Percentiles rank a stretch among this genome's conserved stretches.
Conservation (phyloP, 352 stramenopile species). For the Globisporangium cylindrosporum region DNA sequence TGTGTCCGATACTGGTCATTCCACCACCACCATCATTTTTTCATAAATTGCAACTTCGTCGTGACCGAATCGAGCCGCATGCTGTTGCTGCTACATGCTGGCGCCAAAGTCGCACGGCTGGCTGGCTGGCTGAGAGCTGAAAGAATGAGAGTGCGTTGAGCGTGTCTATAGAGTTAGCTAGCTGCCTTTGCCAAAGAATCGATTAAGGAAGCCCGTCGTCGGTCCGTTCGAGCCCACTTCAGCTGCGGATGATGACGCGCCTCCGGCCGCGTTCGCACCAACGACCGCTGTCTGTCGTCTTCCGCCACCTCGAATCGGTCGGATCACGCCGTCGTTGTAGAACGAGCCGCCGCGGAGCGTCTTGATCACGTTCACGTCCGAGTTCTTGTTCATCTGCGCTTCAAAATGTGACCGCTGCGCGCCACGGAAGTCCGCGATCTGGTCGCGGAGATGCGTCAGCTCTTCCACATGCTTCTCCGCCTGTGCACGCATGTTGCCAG, state of each 20-base stretch:
- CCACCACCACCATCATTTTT: not conserved
- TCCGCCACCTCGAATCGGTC: slow-evolving; percentile 69
- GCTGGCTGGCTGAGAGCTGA: not conserved
- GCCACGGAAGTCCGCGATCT: slow-evolving; percentile 81
- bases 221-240: slow-evolving; percentile 15
- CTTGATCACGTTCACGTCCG: slow-evolving; percentile 48
- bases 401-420: slow-evolving; percentile 79
- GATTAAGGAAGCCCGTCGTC: slow-evolving; percentile 45
- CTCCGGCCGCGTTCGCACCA: slow-evolving; percentile 19
- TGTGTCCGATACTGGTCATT: not conserved
- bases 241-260: not conserved
- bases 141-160: not conserved
- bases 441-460: slow-evolving; percentile 79
- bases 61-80: not conserved
- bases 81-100: not conserved
- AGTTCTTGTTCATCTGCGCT: slow-evolving; percentile 51
- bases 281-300: slow-evolving; percentile 49
- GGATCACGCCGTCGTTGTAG: slow-evolving; percentile 66
- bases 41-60: not conserved
- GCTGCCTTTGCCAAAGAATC: slow-evolving; percentile 46
- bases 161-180: slow-evolving; percentile 10
- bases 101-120: not conserved
- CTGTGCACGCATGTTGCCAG: slow-evolving; percentile 86
- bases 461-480: slow-evolving; percentile 88
- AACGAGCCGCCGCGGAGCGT: slow-evolving; percentile 65